Percentiles rank a stretch among this genome's conserved stretches.
phyloP scores from a whole-genome alignment of 768 basidiomycete species.

The Suillus cothurnatus region DNA sequence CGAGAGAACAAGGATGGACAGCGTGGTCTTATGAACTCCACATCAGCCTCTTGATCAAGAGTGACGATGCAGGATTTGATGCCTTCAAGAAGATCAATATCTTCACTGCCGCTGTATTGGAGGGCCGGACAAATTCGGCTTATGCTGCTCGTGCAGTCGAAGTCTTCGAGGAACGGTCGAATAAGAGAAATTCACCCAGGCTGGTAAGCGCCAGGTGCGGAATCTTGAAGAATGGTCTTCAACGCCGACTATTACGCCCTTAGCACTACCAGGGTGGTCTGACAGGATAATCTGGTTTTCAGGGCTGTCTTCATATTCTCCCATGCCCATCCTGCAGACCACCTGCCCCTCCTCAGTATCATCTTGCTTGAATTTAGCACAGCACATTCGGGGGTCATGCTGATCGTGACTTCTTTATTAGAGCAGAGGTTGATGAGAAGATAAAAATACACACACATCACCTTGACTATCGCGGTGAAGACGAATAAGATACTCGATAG shows the following conservation, averaged over 20 bases:
- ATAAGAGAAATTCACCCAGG: constrained; percentile 59
- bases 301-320: not conserved
- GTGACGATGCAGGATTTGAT: constrained; percentile 52
- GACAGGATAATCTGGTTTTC: not conserved
- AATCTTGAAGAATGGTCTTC: constrained; percentile 25
- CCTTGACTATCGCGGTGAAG: constrained; percentile 62
- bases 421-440: not conserved
- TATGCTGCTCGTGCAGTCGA: constrained; percentile 40
- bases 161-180: constrained; percentile 48
- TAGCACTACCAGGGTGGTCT: not conserved
- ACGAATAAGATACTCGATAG: constrained; percentile 68
- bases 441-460: constrained; percentile 54
- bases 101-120: constrained; percentile 49
- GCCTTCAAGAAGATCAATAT: constrained; percentile 59
- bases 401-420: constrained; percentile 28
- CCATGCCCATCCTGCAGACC: constrained; percentile 28
- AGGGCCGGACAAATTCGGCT: constrained; percentile 55
- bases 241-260: not conserved
- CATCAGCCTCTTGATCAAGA: constrained; percentile 46
- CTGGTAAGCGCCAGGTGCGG: constrained; percentile 55
- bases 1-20: constrained; percentile 42
- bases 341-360: constrained; percentile 65
- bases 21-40: constrained; percentile 45
- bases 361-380: constrained; percentile 66
- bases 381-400: constrained; percentile 71